Conservation (phyloP, 1,284 basidiomycete genomes). For the Sporisorium sorghi region DNA sequence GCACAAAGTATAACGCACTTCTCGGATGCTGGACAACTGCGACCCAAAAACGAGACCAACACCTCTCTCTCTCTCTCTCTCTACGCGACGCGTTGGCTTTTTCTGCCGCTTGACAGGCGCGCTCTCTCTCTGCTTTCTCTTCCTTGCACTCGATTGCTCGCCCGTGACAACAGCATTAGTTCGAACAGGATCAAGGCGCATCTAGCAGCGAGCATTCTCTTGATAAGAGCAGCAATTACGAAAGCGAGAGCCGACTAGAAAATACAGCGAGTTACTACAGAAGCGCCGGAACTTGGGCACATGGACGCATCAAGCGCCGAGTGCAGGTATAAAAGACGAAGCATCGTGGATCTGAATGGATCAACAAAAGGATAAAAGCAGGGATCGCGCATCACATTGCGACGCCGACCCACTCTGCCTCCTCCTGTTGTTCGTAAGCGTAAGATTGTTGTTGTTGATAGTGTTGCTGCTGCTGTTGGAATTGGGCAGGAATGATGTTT, state of each 20-base stretch:
- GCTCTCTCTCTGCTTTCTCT: not conserved
- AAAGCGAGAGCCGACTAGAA: conserved; percentile 4
- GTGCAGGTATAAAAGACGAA: conserved; percentile 7
- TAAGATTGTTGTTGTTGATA: not conserved
- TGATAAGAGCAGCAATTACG: not conserved
- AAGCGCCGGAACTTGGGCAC: not conserved
- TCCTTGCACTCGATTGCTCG: not conserved
- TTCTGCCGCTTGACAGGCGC: not conserved
- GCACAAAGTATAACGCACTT: not conserved
- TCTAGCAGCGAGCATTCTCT: too few species aligned
- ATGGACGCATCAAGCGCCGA: not conserved
- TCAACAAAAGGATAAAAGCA: conserved; percentile 2
- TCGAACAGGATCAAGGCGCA: not conserved
- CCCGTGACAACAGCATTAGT: not conserved
- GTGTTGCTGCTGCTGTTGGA: conserved; percentile 2
- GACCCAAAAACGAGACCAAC: conserved; percentile 25
- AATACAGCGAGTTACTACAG: conserved; percentile 22
- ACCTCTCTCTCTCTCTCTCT: conserved; percentile 10
- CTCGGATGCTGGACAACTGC: conserved; percentile 35
- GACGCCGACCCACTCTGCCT: conserved; percentile 44
- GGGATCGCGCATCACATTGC: conserved; percentile 38
- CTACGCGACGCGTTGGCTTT: conserved; percentile 44
- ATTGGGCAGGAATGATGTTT: conserved; percentile 9
- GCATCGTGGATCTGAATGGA: not conserved
- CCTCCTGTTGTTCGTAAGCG: conserved; percentile 27